These are phyloP conservation scores for Nemophila menziesii DNA, from an alignment of 257 asterid genomes.

Conservation along the genomic window DNA sequence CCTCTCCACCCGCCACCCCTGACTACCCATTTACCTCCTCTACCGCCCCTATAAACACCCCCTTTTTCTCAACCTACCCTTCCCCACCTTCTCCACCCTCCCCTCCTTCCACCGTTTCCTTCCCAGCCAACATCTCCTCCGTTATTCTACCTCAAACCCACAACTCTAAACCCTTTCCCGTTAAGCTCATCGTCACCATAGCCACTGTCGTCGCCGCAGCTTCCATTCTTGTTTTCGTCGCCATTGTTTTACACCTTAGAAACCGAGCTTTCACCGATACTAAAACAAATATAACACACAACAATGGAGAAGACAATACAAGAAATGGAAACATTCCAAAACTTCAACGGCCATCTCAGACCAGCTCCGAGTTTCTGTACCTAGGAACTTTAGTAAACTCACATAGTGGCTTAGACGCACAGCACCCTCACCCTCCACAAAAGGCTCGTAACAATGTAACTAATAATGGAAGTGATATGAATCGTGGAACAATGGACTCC, in stretches of 20 bases:
- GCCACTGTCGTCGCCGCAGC: no score
- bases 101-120: no score
- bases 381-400: conserved; percentile 19
- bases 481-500: conserved; percentile 11
- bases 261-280: not conserved
- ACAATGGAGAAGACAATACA: conserved; percentile 3
- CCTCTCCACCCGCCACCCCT: conserved; percentile 9
- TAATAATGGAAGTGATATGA: not conserved
- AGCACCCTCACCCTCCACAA: not conserved
- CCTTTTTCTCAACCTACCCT: conserved; percentile 14
- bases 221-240: conserved; percentile 3
- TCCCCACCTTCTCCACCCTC: conserved; percentile 8
- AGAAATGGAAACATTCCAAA: conserved; percentile 7
- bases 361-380: conserved; percentile 22
- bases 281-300: not conserved
- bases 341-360: conserved; percentile 18
- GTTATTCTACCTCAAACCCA: no score
- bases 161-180: no score
- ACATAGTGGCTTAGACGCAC: conserved; percentile 8
- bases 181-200: no score
- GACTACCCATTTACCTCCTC: conserved; percentile 7
- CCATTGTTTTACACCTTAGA: conserved; percentile 7
- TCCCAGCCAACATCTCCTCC: no score
- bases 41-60: conserved; percentile 19
- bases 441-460: no score